Base-by-base conservation (phyloP, 1,139 yeast genomes). In the Yamadazyma conglobata region DNA sequence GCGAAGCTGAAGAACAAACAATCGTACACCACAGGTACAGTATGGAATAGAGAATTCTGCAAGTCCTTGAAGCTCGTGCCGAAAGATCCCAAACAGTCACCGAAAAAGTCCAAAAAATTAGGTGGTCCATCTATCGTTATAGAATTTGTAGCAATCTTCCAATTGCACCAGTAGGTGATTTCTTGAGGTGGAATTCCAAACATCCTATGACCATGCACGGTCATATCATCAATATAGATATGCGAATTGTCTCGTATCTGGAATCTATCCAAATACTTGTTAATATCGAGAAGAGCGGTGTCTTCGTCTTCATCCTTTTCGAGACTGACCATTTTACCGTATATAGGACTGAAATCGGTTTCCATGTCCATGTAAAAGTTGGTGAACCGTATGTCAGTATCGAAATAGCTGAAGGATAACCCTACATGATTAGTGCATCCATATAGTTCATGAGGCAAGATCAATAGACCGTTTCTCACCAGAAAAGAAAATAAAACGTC, bases 181-280 rank as follows among this genome's bases (percentile, higher is more conserved):
- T 86, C 95, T 3, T 70, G 65, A 0, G 96, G 96, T 0, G 96
- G 96, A 1, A 87, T 54, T 0, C 98, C 97, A 64, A 88, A 87
- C 79, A 88, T 77, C 48, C 97, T 70, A 52, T 89, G 95, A 1
- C 95, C 91, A 54, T 84, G 95, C 10, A 85, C 68, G 4, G 70
- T 50, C 15, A 88, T 50, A 0, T 88, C 87, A 45, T 79, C 84
- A 28, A 85, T 69, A 9, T 60, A 54, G 10, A 85, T 44, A 20
- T 76, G 50, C 6, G 47, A 37, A 5, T 32, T 25, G 11, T 34
- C 32, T 15, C 27, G 31, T 4, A 33, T 22, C 13, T 29, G 5
- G 22, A 19, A 29, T 5, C 47, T 35, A 3, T 38, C 39, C 12
- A 37, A 9, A 42, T 67, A 67, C 10, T 35, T 39, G 1, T 47